These are phyloP conservation scores for Malus sieversii DNA, from an alignment of 306 rosid genomes.

Conservation along the genomic window DNA sequence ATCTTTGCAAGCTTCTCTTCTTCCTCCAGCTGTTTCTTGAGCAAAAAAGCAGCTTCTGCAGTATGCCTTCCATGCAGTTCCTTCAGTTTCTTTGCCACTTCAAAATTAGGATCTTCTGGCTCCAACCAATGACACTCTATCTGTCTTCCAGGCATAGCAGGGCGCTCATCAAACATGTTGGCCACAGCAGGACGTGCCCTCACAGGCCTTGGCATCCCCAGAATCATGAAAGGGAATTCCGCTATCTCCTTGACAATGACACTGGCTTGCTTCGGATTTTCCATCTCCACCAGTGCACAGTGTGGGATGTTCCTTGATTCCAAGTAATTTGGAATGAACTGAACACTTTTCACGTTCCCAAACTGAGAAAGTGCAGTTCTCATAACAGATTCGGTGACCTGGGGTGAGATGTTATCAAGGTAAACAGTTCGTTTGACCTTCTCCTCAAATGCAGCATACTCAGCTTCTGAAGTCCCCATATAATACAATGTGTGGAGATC, in stretches of 20 bases:
- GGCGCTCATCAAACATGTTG: conserved; percentile 76
- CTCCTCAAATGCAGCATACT: conserved; percentile 56
- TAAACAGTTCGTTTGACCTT: conserved; percentile 58
- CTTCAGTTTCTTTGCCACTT: conserved; percentile 47
- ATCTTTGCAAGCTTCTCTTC: conserved; percentile 58
- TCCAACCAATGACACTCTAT: conserved; percentile 46
- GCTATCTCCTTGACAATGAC: conserved; percentile 28
- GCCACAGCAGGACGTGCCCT: conserved; percentile 44
- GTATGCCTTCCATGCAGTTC: conserved; percentile 37
- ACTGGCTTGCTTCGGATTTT: conserved; percentile 40
- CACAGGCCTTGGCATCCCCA: conserved; percentile 86
- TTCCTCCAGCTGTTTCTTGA: conserved; percentile 44
- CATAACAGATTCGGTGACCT: conserved; percentile 66
- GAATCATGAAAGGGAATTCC: conserved; percentile 64
- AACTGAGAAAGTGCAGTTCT: conserved; percentile 65
- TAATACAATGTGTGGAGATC: background rate
- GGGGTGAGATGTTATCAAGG: conserved; percentile 67
- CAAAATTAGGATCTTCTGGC: conserved; percentile 54
- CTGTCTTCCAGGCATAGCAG: conserved; percentile 46
- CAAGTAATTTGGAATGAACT: conserved; percentile 57
- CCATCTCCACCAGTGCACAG: conserved; percentile 69
- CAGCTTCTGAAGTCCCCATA: conserved; percentile 44
- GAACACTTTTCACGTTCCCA: conserved; percentile 46
- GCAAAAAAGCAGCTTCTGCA: conserved; percentile 39
- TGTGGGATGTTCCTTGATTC: conserved; percentile 41